Percentiles rank a stretch among this genome's conserved stretches.
These are phyloP conservation scores for Cydonia oblonga DNA, from an alignment of 331 rosid species.

Conservation along the genomic window DNA sequence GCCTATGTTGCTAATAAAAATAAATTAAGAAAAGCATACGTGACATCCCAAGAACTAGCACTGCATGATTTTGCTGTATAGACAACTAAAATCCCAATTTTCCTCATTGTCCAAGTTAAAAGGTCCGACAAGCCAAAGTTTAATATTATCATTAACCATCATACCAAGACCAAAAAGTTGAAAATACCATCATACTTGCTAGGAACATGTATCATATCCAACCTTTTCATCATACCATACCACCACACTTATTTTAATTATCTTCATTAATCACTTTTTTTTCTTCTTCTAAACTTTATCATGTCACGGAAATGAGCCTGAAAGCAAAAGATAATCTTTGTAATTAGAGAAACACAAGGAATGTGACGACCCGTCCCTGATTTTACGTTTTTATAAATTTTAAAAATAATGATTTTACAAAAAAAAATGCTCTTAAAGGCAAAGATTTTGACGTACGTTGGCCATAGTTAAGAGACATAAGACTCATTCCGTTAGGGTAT, in stretches of 20 bases:
- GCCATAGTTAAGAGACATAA: no score
- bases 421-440: no score
- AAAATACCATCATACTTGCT: slow-evolving; percentile 12
- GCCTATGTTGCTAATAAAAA: not conserved
- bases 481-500: no score
- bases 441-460: no score
- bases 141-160: slow-evolving; percentile 23
- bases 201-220: slow-evolving; percentile 17
- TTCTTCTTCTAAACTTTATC: slow-evolving; percentile 1
- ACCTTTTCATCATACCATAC: slow-evolving; percentile 12
- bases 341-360: slow-evolving; percentile 1
- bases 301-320: not conserved
- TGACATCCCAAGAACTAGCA: not conserved
- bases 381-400: no score
- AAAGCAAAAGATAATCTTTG: slow-evolving; percentile 6
- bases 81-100: not conserved
- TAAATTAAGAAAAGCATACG: not conserved
- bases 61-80: slow-evolving; percentile 1
- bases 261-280: not conserved
- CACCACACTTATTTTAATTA: slow-evolving; percentile 3
- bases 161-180: slow-evolving; percentile 8
- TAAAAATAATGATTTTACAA: no score
- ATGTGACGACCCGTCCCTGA: no score
- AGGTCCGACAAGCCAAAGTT: slow-evolving; percentile 12
- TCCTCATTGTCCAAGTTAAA: slow-evolving; percentile 7